Evolutionary conservation across 1,284 basidiomycete species (phyloP).

Genomic region (Sporisorium graminicola): DNA sequence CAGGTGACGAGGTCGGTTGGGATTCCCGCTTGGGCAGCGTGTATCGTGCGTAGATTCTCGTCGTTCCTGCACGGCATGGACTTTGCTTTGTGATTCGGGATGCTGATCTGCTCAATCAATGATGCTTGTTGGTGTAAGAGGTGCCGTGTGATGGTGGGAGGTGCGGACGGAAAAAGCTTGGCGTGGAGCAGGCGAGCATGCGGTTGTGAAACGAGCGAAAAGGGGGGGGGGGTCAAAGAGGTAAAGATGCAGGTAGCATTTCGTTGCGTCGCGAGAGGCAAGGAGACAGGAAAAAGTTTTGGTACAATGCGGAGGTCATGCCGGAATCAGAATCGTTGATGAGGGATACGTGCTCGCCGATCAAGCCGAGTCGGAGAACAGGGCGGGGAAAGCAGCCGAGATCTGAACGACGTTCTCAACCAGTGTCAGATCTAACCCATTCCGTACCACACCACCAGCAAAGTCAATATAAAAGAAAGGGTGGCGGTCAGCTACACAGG

Average conservation of each 20-base stretch:
- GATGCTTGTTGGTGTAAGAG: too few relatives aligned
- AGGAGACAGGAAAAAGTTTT: background rate
- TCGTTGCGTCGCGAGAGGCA: background rate
- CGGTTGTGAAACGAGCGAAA: too few relatives aligned
- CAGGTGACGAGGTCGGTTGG: slow-evolving; percentile 13
- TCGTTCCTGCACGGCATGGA: too few relatives aligned
- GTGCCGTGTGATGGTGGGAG: background rate
- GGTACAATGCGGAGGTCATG: slow-evolving; percentile 1
- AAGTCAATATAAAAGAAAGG: too few relatives aligned
- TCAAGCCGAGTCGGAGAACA: slow-evolving; percentile 49
- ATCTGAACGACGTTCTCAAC: slow-evolving; percentile 60
- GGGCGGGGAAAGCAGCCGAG: slow-evolving; percentile 46
- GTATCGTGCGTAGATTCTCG: slow-evolving; percentile 2
- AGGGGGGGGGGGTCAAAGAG: too few relatives aligned
- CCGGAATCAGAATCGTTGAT: too few relatives aligned
- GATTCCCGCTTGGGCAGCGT: slow-evolving; percentile 36
- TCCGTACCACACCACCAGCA: too few relatives aligned
- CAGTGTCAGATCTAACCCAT: slow-evolving; percentile 44
- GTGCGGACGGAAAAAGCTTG: background rate
- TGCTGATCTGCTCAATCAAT: too few relatives aligned
- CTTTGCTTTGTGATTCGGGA: too few relatives aligned
- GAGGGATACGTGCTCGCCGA: background rate
- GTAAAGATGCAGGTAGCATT: background rate
- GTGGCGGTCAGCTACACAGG: background rate
- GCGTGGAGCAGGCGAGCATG: too few relatives aligned